Evolutionary conservation across 2,329 filamentous ascomycete genomes (phyloP), one percentile per base, ranked within the genome.

Genomic region (Colletotrichum theobromicola): DNA sequence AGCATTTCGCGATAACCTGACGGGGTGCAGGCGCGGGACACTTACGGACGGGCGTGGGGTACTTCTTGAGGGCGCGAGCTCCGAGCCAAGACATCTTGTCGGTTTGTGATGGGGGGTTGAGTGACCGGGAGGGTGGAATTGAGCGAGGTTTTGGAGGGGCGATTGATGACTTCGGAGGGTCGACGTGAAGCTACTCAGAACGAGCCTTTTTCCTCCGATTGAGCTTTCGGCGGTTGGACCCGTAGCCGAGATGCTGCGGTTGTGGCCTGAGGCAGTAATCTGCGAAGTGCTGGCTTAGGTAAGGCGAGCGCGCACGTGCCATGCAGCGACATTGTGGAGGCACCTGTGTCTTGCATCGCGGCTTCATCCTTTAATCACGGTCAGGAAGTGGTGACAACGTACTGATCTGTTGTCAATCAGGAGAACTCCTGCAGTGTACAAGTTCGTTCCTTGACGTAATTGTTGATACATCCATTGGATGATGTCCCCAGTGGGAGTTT

Each of bases 11-110:
- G 69, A 60, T 57, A 71, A 62, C 58, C 16, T n/a, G 1, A 62
- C 30, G 28, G 55, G 12, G 0, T 74, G 66, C 70, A 76, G 58
- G 60, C 74, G 70, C 72, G 79, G 81, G 21, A 13, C 1, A 93
- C 94, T 82, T 91, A 96, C 94, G 88, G 85, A 96, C 87, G 80
- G 93, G 93, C 83, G 91, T 90, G 81, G 93, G 92, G 88, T 95
- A 96, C 90, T 95, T 96, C 91, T 95, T 96, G 82, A 91, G 83
- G 76, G 90, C 89, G 80, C 83, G 81, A 78, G 88, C 84, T 85
- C 93, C 93, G 86, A 96, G 90, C 88, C 93, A 91, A 88, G 91
- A 91, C 94, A 95, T 95, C 82, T 88, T 93, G 89, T 84, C 82
- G 84, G 83, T 83, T 35, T 78, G 79, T 83, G 81, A 80, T 83